Conservation (phyloP, 2,329 filamentous ascomycete genomes). For the Apiospora marii region DNA sequence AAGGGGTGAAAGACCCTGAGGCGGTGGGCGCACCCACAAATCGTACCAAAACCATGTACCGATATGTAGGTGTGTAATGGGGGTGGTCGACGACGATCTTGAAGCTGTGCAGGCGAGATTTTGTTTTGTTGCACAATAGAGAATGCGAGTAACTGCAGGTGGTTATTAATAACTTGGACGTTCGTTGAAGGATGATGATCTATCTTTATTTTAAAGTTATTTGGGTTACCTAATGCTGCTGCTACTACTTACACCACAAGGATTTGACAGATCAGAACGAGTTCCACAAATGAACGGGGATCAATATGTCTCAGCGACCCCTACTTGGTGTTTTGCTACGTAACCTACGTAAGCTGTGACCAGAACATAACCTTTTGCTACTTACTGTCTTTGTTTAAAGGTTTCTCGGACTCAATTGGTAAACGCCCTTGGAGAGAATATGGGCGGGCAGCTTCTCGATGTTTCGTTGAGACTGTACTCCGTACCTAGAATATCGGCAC, state of each 20-base stretch:
- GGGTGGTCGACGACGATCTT: not conserved
- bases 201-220: constrained; percentile 7
- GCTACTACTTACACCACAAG: not conserved
- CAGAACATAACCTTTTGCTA: not conserved
- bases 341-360: not conserved
- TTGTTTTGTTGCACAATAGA: not conserved
- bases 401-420: no score
- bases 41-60: not conserved
- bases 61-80: not conserved
- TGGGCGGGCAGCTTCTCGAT: no score
- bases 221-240: constrained; percentile 11
- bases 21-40: not conserved
- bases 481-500: no score
- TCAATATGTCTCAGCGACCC: not conserved
- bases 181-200: not conserved
- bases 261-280: not conserved
- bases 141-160: not conserved
- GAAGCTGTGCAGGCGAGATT: not conserved
- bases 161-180: not conserved
- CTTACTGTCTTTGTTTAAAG: not conserved
- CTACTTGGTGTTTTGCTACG: not conserved
- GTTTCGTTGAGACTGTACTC: no score
- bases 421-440: no score
- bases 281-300: constrained; percentile 10
- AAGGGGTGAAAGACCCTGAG: not conserved